Conservation (phyloP, 2,329 filamentous ascomycete genomes). For the Akanthomyces dipterigenus region DNA sequence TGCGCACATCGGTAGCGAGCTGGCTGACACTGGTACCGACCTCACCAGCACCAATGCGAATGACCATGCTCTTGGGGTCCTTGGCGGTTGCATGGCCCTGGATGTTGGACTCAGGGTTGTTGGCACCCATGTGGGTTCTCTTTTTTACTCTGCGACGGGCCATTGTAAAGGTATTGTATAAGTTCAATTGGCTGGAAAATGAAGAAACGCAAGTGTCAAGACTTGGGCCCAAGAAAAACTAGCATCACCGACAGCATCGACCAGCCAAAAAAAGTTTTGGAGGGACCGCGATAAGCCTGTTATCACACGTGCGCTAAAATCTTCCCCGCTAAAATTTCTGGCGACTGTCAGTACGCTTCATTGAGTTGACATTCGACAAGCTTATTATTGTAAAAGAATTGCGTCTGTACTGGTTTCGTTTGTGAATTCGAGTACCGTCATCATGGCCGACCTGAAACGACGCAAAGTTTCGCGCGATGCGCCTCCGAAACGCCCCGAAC, state of each 20-base stretch:
- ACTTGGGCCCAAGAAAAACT: neutral
- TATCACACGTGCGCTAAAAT: conserved; percentile 8
- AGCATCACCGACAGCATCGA: neutral
- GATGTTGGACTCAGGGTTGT: conserved; percentile 49
- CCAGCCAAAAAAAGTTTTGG: conserved; percentile 26
- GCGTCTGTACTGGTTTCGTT: neutral
- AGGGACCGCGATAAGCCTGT: conserved; percentile 22
- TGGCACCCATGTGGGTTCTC: conserved; percentile 71
- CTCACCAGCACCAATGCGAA: conserved; percentile 89
- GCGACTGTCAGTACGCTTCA: neutral
- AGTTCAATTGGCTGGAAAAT: neutral
- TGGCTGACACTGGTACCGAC: conserved; percentile 89
- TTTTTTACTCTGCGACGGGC: conserved; percentile 78
- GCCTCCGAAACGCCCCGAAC: neutral
- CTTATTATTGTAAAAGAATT: too few species aligned
- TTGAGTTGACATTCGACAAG: neutral
- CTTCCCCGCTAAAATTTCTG: conserved; percentile 28
- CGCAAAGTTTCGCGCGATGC: conserved; percentile 31
- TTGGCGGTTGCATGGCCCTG: conserved; percentile 57
- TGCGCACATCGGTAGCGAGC: conserved; percentile 81
- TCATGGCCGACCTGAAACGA: conserved; percentile 34
- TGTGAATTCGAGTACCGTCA: conserved; percentile 11
- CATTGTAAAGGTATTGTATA: conserved; percentile 43
- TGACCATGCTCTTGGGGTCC: conserved; percentile 94
- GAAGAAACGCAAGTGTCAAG: conserved; percentile 11